Conservation (phyloP, 345 rosid genomes). For the Syzygium jambos region DNA sequence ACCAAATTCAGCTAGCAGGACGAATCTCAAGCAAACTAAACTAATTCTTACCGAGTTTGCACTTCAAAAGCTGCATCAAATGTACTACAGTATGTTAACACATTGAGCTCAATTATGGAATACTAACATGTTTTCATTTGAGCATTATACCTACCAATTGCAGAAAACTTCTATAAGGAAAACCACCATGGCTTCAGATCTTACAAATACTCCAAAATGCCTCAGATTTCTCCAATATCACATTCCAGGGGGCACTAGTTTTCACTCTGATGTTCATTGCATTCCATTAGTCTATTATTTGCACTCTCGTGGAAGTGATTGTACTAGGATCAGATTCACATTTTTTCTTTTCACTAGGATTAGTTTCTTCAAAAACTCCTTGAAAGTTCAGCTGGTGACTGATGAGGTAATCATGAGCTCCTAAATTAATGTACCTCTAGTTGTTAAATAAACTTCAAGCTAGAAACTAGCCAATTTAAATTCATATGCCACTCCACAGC, state of each 20-base stretch:
- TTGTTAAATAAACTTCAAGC: not conserved
- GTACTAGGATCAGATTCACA: not conserved
- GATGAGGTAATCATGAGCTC: not conserved
- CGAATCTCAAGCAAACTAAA: not conserved
- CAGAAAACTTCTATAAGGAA: not conserved
- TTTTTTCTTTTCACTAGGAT: not conserved
- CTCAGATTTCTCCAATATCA: not conserved
- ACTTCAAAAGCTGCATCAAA: not conserved
- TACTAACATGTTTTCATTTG: not conserved
- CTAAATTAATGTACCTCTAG: not conserved
- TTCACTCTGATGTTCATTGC: not conserved
- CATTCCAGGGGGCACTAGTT: not conserved
- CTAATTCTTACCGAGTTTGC: not conserved
- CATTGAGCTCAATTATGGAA: not conserved
- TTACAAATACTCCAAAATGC: not conserved
- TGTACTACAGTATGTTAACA: not conserved
- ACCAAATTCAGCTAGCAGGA: not conserved
- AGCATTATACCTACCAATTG: not conserved
- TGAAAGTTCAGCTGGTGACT: not conserved
- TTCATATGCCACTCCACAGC: not conserved
- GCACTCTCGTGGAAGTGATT: not conserved
- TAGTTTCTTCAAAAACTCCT: not conserved
- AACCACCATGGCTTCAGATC: not conserved
- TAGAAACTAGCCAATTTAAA: not conserved
- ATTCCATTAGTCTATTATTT: not conserved